Evolutionary conservation across 208 protist species (phyloP).

Genomic region (Trypanosoma platydactyli): DNA sequence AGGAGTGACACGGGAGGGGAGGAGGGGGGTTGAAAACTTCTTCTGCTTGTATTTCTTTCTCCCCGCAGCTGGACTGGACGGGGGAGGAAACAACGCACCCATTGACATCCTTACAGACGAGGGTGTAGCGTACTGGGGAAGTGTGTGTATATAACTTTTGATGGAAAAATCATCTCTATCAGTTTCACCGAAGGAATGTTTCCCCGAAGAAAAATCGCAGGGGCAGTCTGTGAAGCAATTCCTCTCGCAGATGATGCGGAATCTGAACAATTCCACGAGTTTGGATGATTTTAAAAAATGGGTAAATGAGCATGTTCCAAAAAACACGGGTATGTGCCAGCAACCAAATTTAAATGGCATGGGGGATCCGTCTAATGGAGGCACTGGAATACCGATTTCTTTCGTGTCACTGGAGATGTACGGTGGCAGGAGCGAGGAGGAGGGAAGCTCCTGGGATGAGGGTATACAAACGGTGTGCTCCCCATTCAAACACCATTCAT

Average conservation of each 20-base stretch:
- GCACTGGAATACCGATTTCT: background rate
- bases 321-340: background rate
- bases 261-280: constrained; percentile 5
- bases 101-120: background rate
- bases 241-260: constrained; percentile 21
- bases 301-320: background rate
- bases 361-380: background rate
- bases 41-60: background rate
- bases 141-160: too few species aligned
- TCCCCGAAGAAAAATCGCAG: background rate
- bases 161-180: background rate
- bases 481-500: background rate
- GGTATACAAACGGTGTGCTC: background rate
- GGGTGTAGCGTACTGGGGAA: background rate
- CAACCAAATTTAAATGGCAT: too few species aligned
- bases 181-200: background rate
- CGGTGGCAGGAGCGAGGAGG: background rate
- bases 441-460: background rate
- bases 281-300: constrained; percentile 28
- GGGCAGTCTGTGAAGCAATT: constrained; percentile 1
- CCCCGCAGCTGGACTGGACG: background rate
- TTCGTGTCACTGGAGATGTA: background rate
- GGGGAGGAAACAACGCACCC: background rate
- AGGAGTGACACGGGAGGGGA: too few species aligned
- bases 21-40: too few species aligned